A percentile compares a stretch with the other conserved stretches of the same genome.
phyloP scores from a whole-genome alignment of 1,284 basidiomycete genomes.

The Wolfiporia cocos region DNA sequence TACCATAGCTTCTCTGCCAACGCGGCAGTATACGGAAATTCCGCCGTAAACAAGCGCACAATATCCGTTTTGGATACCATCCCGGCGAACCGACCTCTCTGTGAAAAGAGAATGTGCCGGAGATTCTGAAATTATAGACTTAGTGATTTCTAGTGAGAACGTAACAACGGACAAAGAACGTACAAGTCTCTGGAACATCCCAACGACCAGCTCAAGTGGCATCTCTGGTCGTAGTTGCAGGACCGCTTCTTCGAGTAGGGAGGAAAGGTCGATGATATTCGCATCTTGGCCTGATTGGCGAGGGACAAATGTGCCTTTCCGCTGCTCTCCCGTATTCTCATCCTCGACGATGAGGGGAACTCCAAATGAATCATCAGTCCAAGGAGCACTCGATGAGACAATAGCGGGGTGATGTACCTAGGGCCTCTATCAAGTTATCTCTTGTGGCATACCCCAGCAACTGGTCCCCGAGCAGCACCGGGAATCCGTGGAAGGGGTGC shows the following conservation, averaged over 20 bases:
- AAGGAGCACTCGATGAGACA: background rate
- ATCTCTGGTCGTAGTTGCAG: constrained; percentile 62
- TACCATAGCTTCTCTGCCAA: constrained; percentile 22
- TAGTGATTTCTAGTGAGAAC: too few species aligned
- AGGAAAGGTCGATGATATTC: constrained; percentile 40
- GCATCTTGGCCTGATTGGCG: constrained; percentile 13
- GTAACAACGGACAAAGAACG: constrained; percentile 20
- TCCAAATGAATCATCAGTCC: constrained; percentile 9
- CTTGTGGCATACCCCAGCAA: constrained; percentile 57
- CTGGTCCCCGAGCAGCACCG: constrained; percentile 44
- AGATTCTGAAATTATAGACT: too few species aligned
- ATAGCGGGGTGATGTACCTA: too few species aligned
- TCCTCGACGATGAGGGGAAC: constrained; percentile 28
- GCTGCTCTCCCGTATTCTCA: constrained; percentile 20
- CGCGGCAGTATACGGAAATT: constrained; percentile 52
- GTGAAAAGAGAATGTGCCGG: constrained; percentile 61
- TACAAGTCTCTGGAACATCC: constrained; percentile 69
- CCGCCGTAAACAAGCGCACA: constrained; percentile 50
- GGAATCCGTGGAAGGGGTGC: constrained; percentile 54
- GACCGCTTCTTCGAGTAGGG: constrained; percentile 49
- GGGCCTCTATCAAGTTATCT: constrained; percentile 41
- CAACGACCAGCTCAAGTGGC: constrained; percentile 63
- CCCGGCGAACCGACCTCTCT: constrained; percentile 51
- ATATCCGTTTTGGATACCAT: constrained; percentile 67
- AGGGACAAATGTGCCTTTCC: constrained; percentile 35